Evolutionary conservation across 2,329 filamentous ascomycete genomes (phyloP).

Genomic region (Colletotrichum liaoningense): DNA sequence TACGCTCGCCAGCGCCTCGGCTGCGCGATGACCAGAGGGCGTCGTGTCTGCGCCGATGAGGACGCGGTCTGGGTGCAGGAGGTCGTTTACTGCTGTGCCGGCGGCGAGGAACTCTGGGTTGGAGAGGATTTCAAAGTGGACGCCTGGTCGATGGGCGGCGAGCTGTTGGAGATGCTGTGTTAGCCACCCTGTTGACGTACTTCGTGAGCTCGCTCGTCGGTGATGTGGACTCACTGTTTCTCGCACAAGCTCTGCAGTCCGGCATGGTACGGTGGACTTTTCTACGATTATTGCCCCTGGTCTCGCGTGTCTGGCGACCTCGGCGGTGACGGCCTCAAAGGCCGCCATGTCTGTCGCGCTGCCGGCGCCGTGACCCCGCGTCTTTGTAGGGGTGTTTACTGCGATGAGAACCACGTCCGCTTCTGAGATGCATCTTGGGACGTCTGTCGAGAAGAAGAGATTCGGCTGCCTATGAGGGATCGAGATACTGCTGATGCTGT

Average conservation of each 20-base stretch:
- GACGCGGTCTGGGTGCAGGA: slow-evolving; percentile 77
- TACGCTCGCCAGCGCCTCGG: slow-evolving; percentile 70
- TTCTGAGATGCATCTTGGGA: slow-evolving; percentile 69
- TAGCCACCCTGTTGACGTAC: too few relatives aligned
- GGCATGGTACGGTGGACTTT: slow-evolving; percentile 83
- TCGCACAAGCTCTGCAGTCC: slow-evolving; percentile 76
- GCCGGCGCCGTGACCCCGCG: slow-evolving; percentile 74
- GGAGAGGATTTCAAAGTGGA: slow-evolving; percentile 80
- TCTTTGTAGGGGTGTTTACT: slow-evolving; percentile 85
- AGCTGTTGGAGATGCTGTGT: slow-evolving; percentile 50
- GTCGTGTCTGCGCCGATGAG: slow-evolving; percentile 78
- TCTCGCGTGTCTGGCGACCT: slow-evolving; percentile 75
- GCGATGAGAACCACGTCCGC: slow-evolving; percentile 81
- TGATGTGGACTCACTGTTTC: slow-evolving; percentile 65
- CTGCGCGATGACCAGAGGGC: slow-evolving; percentile 68
- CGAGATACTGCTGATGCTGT: slow-evolving; percentile 36
- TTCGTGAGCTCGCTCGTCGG: too few relatives aligned
- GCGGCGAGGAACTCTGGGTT: slow-evolving; percentile 87
- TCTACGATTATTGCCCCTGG: slow-evolving; percentile 81
- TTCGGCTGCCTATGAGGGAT: slow-evolving; percentile 67
- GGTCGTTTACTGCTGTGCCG: slow-evolving; percentile 78
- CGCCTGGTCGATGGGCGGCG: slow-evolving; percentile 68
- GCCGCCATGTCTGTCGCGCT: slow-evolving; percentile 78
- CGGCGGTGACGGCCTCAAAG: slow-evolving; percentile 75
- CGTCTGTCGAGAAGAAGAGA: slow-evolving; percentile 81